These are phyloP conservation scores for Flaveria ramosissima DNA, from an alignment of 129 eudicot species.

Conservation along the genomic window DNA sequence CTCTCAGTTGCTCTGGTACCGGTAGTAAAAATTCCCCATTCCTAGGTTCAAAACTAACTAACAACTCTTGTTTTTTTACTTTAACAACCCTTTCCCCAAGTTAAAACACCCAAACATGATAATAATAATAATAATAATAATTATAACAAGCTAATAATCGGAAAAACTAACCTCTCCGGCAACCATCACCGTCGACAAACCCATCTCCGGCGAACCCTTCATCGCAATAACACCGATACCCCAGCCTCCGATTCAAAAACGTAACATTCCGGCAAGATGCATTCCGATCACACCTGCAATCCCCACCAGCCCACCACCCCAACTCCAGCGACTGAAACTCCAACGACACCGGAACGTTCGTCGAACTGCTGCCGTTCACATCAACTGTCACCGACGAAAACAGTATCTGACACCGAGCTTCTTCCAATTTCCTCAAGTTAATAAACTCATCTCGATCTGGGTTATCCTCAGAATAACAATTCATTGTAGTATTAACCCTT, in stretches of 20 bases:
- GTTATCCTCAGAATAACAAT: slow-evolving; percentile 49
- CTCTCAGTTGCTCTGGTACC: no score
- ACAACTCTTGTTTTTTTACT: no score
- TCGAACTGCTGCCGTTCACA: slow-evolving; percentile 13
- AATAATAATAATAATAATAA: not conserved
- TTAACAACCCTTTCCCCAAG: not conserved
- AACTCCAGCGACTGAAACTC: slow-evolving; percentile 64
- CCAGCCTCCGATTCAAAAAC: not conserved
- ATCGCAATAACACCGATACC: slow-evolving; percentile 66
- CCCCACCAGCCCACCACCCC: slow-evolving; percentile 73
- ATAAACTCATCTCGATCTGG: slow-evolving; percentile 25
- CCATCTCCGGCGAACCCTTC: slow-evolving; percentile 78
- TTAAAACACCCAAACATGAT: not conserved
- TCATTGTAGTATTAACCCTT: slow-evolving; percentile 22
- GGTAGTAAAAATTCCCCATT: no score
- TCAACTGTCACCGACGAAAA: slow-evolving; percentile 52
- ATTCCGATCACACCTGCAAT: slow-evolving; percentile 43
- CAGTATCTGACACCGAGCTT: slow-evolving; percentile 37
- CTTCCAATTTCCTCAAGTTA: slow-evolving; percentile 17
- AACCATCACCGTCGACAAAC: slow-evolving; percentile 57
- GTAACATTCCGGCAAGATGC: slow-evolving; percentile 44
- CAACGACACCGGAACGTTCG: slow-evolving; percentile 42
- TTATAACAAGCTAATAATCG: not conserved
- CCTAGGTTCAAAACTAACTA: no score
- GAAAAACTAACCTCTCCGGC: slow-evolving; percentile 55